Percentiles rank a stretch among this genome's conserved stretches.
phyloP scores from a whole-genome alignment of 495 filamentous ascomycete genomes.

The Lasiosphaeriaceae sp. region DNA sequence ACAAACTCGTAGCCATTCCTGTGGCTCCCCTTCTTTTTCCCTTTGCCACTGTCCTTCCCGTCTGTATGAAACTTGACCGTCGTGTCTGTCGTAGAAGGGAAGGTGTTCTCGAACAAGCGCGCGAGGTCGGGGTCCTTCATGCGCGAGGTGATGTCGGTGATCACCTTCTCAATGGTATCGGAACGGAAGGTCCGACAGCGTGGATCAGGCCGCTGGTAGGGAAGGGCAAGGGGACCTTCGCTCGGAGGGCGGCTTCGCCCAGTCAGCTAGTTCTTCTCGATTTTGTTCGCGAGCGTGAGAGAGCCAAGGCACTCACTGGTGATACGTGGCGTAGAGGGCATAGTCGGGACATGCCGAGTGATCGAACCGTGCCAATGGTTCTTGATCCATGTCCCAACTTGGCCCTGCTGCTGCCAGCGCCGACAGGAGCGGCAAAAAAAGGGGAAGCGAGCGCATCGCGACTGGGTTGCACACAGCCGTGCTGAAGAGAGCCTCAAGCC shows the following conservation, averaged over 20 bases:
- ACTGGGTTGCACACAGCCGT: background rate
- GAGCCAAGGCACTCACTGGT: conserved; percentile 32
- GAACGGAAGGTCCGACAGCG: conserved; percentile 88
- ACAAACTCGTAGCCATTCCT: conserved; percentile 7
- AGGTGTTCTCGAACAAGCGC: conserved; percentile 93
- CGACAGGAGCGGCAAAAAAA: conserved; percentile 10
- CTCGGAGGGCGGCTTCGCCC: conserved; percentile 61
- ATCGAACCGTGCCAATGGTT: conserved; percentile 20
- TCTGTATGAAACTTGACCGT: conserved; percentile 65
- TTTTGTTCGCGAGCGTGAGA: background rate
- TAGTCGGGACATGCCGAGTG: conserved; percentile 50
- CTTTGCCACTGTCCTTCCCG: conserved; percentile 35
- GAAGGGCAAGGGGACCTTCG: conserved; percentile 71
- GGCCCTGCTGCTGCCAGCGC: conserved; percentile 11
- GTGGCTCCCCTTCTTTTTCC: conserved; percentile 1
- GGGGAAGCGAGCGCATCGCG: conserved; percentile 11
- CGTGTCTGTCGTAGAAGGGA: conserved; percentile 91
- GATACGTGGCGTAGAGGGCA: conserved; percentile 43
- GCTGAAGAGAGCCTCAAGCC: background rate
- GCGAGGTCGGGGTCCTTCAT: conserved; percentile 88
- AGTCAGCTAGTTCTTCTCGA: conserved; percentile 6
- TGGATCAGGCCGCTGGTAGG: conserved; percentile 79
- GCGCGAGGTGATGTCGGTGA: conserved; percentile 69
- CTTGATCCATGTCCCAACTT: conserved; percentile 14
- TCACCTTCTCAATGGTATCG: conserved; percentile 79